Conservation (phyloP, 2,329 filamentous ascomycete genomes). For the Colletotrichum lupini region DNA sequence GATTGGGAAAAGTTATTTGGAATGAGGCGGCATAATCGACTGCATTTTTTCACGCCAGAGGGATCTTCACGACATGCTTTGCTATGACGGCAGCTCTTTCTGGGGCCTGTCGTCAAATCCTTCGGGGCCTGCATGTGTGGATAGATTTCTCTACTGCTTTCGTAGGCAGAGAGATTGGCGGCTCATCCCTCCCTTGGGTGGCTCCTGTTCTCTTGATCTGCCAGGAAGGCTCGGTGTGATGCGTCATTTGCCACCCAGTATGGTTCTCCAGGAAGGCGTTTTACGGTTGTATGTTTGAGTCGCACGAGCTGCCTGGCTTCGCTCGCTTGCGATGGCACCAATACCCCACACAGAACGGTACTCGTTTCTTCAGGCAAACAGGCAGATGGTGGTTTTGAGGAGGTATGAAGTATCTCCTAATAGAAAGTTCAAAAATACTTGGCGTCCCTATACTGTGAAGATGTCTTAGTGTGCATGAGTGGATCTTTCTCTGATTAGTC, state of each 20-base stretch:
- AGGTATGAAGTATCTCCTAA: slow-evolving; percentile 32
- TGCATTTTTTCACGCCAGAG: slow-evolving; percentile 35
- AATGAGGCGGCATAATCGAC: slow-evolving; percentile 36
- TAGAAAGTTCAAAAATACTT: slow-evolving; percentile 28
- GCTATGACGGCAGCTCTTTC: slow-evolving; percentile 15
- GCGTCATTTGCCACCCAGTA: slow-evolving; percentile 34
- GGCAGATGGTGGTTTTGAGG: slow-evolving; percentile 32
- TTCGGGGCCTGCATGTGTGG: slow-evolving; percentile 30
- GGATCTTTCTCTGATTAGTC: too few species aligned
- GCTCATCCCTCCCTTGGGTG: slow-evolving; percentile 46
- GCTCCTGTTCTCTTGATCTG: slow-evolving; percentile 37
- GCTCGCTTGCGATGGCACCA: slow-evolving; percentile 40
- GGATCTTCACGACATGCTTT: slow-evolving; percentile 33
- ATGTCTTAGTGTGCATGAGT: not conserved
- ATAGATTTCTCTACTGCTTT: slow-evolving; percentile 35
- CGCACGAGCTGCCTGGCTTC: slow-evolving; percentile 47
- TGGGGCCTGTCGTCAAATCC: slow-evolving; percentile 12
- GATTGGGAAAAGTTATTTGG: slow-evolving; percentile 37
- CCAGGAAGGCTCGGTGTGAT: slow-evolving; percentile 28
- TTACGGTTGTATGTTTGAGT: slow-evolving; percentile 52
- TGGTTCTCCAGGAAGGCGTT: slow-evolving; percentile 49
- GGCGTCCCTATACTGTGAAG: not conserved
- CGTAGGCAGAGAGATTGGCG: slow-evolving; percentile 54
- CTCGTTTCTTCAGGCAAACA: slow-evolving; percentile 47
- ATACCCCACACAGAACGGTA: slow-evolving; percentile 51